phyloP scores from a whole-genome alignment of 2,329 filamentous ascomycete genomes.

The Cadophora sp. region DNA sequence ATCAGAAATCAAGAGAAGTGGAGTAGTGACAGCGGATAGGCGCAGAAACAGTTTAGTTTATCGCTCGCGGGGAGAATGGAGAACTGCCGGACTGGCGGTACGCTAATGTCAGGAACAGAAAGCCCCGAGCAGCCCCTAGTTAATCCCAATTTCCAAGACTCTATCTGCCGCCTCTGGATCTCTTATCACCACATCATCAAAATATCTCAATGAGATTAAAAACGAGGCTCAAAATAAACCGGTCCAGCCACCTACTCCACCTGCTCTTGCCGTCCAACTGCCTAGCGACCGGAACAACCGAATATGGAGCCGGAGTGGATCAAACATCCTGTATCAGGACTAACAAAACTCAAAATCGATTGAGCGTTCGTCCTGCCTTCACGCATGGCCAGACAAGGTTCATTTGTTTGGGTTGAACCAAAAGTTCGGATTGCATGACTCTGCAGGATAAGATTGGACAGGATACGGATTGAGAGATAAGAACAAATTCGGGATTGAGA shows the following conservation, averaged over 20 bases:
- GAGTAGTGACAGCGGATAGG: conserved; percentile 27
- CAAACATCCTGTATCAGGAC: background rate
- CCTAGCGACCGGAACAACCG: conserved; percentile 23
- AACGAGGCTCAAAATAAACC: background rate
- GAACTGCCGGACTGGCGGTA: conserved; percentile 5
- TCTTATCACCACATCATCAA: background rate
- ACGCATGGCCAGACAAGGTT: background rate
- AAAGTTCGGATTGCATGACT: conserved; percentile 5
- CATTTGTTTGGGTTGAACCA: conserved; percentile 9
- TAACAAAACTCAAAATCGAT: background rate
- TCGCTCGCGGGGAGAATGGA: conserved; percentile 2
- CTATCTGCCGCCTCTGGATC: background rate
- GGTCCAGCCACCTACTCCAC: background rate
- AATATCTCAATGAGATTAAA: background rate
- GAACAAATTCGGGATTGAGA: background rate
- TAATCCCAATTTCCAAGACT: background rate
- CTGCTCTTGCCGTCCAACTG: conserved; percentile 6
- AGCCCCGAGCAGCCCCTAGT: background rate
- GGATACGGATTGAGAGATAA: too few relatives aligned
- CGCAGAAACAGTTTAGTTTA: conserved; percentile 13
- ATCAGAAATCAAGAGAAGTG: background rate
- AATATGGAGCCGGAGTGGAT: conserved; percentile 23
- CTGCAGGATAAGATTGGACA: background rate
- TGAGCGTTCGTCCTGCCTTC: conserved; percentile 5
- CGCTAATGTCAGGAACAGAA: conserved; percentile 24